Conservation (phyloP, 306 rosid genomes). For the Trifolium fragiferum region DNA sequence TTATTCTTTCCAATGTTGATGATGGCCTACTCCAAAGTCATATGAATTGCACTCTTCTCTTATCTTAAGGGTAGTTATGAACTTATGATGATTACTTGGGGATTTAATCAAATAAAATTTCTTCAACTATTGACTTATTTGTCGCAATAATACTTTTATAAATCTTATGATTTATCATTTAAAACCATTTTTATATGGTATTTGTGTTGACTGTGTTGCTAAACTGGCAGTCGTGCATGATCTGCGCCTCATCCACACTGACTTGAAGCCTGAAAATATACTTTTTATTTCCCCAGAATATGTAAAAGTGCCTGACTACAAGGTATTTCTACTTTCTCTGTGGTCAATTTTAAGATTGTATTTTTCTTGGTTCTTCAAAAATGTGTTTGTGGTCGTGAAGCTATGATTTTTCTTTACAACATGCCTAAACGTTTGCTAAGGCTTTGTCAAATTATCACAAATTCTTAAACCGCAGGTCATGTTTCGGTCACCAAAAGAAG, state of each 20-base stretch:
- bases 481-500: conserved; percentile 24
- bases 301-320: conserved; percentile 31
- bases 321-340: conserved; percentile 10
- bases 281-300: conserved; percentile 29
- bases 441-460: neutral
- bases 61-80: neutral
- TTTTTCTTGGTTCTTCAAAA: neutral
- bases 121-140: neutral
- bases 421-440: neutral
- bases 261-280: conserved; percentile 32
- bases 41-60: neutral
- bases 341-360: neutral
- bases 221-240: conserved; percentile 29
- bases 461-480: conserved; percentile 14
- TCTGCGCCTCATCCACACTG: conserved; percentile 32
- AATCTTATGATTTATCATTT: neutral
- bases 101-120: neutral
- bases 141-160: neutral
- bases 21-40: neutral
- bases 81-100: neutral
- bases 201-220: conserved; percentile 7
- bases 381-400: neutral
- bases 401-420: neutral
- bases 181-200: conserved; percentile 1
- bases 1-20: neutral